Evolutionary conservation across 2,329 filamentous ascomycete genomes (phyloP).

Genomic region (Pseudogymnoascus sp.): DNA sequence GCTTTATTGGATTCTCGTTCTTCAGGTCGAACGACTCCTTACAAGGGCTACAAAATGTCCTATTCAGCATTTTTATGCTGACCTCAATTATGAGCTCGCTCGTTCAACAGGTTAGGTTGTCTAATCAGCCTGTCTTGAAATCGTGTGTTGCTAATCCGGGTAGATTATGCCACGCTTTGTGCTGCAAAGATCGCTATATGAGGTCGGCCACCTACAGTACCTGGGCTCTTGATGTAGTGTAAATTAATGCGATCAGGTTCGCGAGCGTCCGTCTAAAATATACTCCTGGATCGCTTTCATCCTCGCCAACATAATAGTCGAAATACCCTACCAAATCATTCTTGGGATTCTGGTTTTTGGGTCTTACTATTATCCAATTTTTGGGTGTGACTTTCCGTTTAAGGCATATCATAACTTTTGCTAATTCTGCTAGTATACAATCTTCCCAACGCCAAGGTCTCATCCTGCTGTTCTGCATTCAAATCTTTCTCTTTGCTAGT

Average conservation of each 20-base stretch:
- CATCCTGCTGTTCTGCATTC: conserved; percentile 67
- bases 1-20: background rate
- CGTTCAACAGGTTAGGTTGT: conserved; percentile 29
- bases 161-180: conserved; percentile 63
- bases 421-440: background rate
- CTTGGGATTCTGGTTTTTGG: conserved; percentile 68
- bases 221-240: background rate
- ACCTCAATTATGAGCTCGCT: conserved; percentile 51
- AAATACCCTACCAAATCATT: conserved; percentile 73
- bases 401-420: background rate
- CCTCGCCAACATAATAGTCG: conserved; percentile 57
- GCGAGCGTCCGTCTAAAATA: conserved; percentile 1
- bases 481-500: conserved; percentile 70
- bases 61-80: too few species aligned
- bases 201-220: conserved; percentile 29
- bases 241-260: conserved; percentile 30
- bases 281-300: conserved; percentile 24
- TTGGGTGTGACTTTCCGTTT: background rate
- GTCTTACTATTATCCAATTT: conserved; percentile 29
- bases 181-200: conserved; percentile 58
- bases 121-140: background rate
- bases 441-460: conserved; percentile 37
- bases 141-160: background rate
- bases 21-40: too few species aligned
- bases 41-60: too few species aligned